phyloP scores from a whole-genome alignment of 805 yeast genomes.

The Yamadazyma sp. region DNA sequence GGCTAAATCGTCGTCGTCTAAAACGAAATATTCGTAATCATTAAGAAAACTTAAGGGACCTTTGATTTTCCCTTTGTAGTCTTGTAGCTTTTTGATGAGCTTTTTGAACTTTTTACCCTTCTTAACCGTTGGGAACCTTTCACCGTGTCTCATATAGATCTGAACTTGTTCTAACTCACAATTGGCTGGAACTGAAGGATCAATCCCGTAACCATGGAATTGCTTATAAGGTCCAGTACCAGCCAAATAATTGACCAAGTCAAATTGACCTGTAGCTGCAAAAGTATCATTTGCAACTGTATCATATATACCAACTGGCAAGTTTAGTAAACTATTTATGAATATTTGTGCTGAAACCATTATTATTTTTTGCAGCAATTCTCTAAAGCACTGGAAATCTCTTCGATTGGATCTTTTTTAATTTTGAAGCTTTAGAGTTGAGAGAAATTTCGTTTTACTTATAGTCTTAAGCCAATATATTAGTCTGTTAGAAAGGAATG shows the following conservation, averaged over 20 bases:
- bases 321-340: no score
- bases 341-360: no score
- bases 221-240: background rate
- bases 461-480: no score
- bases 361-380: no score
- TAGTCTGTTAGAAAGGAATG: no score
- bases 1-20: slow-evolving; percentile 35
- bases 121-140: slow-evolving; percentile 47
- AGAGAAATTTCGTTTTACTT: no score
- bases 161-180: slow-evolving; percentile 65
- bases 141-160: slow-evolving; percentile 73
- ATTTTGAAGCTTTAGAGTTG: no score
- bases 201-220: background rate
- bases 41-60: slow-evolving; percentile 38
- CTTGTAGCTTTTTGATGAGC: slow-evolving; percentile 21
- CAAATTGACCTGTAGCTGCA: no score
- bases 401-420: no score
- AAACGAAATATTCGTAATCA: slow-evolving; percentile 48
- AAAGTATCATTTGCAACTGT: no score
- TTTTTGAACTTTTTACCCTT: slow-evolving; percentile 24
- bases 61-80: slow-evolving; percentile 45
- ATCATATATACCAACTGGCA: no score
- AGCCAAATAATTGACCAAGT: background rate
- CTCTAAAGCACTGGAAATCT: no score
- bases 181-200: background rate